Evolutionary conservation across 345 rosid species (phyloP), one percentile per base, ranked within the genome.

Genomic region (Hypericum androsaemum): DNA sequence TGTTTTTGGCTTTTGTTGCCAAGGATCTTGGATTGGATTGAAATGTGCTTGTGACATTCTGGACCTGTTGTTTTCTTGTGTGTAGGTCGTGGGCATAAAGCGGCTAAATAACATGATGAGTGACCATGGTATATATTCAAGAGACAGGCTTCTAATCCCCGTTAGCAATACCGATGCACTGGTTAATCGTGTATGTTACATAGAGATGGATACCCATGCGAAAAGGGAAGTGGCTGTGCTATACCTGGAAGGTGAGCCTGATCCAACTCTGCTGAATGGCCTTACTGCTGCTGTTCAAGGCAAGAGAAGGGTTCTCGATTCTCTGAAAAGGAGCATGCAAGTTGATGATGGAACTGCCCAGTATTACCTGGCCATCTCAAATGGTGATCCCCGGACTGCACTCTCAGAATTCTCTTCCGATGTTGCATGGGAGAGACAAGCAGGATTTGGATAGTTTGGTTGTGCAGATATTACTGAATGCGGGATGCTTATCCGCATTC

Each of bases 71-170:
- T 55, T 54, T 13, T 64, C 61, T 11, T 41, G 41, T 15, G 14
- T 68, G 60, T 63, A 86, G 98, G 96, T 84, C 44, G 70, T 76
- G 84, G 89, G 82, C 64, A 82, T 90, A 53, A 87, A 78, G 66
- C 67, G 83, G 6, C 56, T 90, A 46, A 90, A 90, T 69, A 90
- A 84, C 73, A 84, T 84, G 87, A 87, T 75, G 80, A 87, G 95
- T 39, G 96, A 90, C 64, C 95, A 84, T 35, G 95, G 84, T 22
- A 87, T 86, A 13, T 71, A 82, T 62, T 86, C 95, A 5, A 80
- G 92, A 72, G 89, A 87, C 68, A 82, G 96, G 59, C 67, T 90
- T 14, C 69, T 90, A 51, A 82, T 90, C 66, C 98, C 98, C 0
- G 54, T 87, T 65, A 77, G 75, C 73, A 77, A 78, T 62, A 80